Evolutionary conservation across 306 rosid species (phyloP).

Genomic region (Senna tora): DNA sequence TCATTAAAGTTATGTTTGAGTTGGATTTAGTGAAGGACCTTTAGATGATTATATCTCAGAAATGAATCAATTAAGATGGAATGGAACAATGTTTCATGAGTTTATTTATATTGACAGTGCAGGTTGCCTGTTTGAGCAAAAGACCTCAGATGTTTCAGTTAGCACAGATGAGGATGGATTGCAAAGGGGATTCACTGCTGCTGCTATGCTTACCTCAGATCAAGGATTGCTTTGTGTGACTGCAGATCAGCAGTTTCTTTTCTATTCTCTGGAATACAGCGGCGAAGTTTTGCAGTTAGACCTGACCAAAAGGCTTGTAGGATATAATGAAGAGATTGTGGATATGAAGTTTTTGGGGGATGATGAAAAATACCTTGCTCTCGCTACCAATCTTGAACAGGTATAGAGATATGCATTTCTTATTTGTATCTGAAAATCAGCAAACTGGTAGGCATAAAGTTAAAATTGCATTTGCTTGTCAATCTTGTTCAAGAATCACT

Average conservation of each 20-base stretch:
- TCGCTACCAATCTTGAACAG: conserved; percentile 97
- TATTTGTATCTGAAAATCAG: conserved; percentile 9
- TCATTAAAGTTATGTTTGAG: conserved; percentile 17
- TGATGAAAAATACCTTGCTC: conserved; percentile 82
- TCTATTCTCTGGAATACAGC: conserved; percentile 63
- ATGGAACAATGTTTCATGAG: conserved; percentile 28
- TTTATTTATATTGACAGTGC: conserved; percentile 63
- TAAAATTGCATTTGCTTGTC: conserved; percentile 8
- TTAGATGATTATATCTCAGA: neutral
- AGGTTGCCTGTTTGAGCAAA: conserved; percentile 89
- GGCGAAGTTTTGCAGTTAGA: conserved; percentile 54
- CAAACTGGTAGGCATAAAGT: conserved; percentile 19
- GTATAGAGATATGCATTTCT: conserved; percentile 41
- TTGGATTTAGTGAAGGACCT: conserved; percentile 5
- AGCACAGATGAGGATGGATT: conserved; percentile 57
- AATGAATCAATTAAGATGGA: conserved; percentile 20
- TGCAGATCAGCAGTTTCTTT: conserved; percentile 89
- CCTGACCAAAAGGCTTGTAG: conserved; percentile 80
- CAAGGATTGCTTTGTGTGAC: conserved; percentile 95
- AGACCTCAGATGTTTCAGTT: conserved; percentile 70
- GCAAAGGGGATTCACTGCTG: conserved; percentile 89
- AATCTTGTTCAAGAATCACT: conserved; percentile 3
- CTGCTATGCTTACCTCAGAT: conserved; percentile 64
- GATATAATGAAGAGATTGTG: conserved; percentile 89
- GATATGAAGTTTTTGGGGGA: conserved; percentile 92